Evolutionary conservation across 179 eudicot genomes (phyloP), one percentile per base, ranked within the genome.

Genomic region (Drosera spatulata): DNA sequence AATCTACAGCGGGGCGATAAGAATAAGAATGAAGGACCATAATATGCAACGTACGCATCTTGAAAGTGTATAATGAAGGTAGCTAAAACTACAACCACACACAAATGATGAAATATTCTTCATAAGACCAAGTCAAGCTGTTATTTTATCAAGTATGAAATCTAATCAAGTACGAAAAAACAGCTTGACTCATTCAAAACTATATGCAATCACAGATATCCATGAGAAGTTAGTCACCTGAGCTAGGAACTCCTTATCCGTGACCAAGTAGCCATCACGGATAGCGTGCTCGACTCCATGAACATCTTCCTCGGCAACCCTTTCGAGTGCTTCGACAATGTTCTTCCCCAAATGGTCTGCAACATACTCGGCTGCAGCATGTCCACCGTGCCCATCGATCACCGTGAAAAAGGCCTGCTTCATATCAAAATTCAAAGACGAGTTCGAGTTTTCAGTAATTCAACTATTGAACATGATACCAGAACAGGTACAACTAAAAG

Each of bases 381-480:
- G 53, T 4, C 91, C 91, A 44, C 91, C 91, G 58, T 84, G 91
- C 45, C 87, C 91, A 66, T 84, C 85, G 63, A 75, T 79, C 7
- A 84, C 66, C 11, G 87, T 81, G 66, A 84, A 84, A 11, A 82
- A 71, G 2, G 81, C 87, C 91, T 84, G 76, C 11, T 61, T 63
- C 13, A 14, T 59, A 3, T 39, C 13, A 39, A 9, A 13, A 33
- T 10, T 45, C 39, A 13, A 49, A 49, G 9, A 61, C 8, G 2
- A 7, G 15, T 14, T 13, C 33, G 1, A 22, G 33, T 22, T 22
- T 22, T 22, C 33, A 1, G 1, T 22, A 22, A 22, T 22, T 22
- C 33, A 1, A 22, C 0, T 22, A 22, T 22, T 22, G 33, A 22
- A 22, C 33, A 22, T 22, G 33, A 22, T 22, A 22, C 1, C 33